These are phyloP conservation scores for Pisolithus sp. DNA, from an alignment of 768 basidiomycete genomes.

Conservation along the genomic window DNA sequence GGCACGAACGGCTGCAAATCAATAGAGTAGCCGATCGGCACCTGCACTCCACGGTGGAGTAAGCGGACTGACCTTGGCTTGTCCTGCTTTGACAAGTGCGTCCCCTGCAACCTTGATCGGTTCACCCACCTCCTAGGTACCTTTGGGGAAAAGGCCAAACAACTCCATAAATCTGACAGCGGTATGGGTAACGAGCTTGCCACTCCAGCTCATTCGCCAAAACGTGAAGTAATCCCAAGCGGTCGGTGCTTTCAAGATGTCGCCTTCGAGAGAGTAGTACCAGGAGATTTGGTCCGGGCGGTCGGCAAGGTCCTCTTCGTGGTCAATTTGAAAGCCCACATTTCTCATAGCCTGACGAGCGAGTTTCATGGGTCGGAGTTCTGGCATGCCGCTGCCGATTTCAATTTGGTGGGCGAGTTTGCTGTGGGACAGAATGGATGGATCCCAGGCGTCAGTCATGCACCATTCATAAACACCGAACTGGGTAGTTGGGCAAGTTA, in stretches of 20 bases:
- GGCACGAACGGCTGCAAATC: constrained; percentile 70
- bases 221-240: constrained; percentile 85
- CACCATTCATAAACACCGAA: constrained; percentile 99
- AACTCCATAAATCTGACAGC: constrained; percentile 72
- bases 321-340: constrained; percentile 83
- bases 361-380: constrained; percentile 76
- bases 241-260: constrained; percentile 88
- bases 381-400: constrained; percentile 93
- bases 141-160: constrained; percentile 80
- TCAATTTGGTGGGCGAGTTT: constrained; percentile 87
- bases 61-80: constrained; percentile 56
- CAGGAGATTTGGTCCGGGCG: constrained; percentile 73
- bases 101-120: constrained; percentile 77
- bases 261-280: constrained; percentile 97
- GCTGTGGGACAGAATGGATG: constrained; percentile 81
- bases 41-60: background rate
- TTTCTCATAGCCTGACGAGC: constrained; percentile 72
- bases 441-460: constrained; percentile 97
- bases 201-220: constrained; percentile 86
- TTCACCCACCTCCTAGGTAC: constrained; percentile 86
- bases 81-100: constrained; percentile 77
- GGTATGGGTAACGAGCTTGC: constrained; percentile 80
- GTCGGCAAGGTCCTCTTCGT: constrained; percentile 90
- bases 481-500: constrained; percentile 31
- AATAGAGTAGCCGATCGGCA: background rate